Evolutionary conservation across 2,329 filamentous ascomycete genomes (phyloP).

Genomic region (Lanzia echinophila): DNA sequence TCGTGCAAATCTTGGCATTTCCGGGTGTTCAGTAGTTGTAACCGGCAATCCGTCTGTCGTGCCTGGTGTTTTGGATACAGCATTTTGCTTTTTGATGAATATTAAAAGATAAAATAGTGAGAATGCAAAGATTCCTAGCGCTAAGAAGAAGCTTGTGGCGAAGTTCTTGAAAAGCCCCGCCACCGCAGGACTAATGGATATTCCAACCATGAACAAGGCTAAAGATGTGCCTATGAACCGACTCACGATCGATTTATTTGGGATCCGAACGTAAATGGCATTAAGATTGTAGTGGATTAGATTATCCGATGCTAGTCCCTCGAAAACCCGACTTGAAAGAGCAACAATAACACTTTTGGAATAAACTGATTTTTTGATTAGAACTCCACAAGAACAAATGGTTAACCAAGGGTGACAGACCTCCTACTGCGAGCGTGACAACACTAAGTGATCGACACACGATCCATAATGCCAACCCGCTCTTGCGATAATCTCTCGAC

Average conservation of each 20-base stretch:
- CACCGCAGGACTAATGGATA: not conserved
- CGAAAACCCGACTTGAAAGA: not conserved
- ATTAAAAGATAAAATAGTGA: not conserved
- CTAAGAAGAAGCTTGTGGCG: constrained; percentile 3
- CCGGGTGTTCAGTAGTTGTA: not conserved
- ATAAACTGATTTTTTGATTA: not conserved
- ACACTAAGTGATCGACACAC: constrained; percentile 3
- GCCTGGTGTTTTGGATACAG: not conserved
- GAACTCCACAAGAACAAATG: not conserved
- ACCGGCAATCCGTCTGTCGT: not conserved
- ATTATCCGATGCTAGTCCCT: constrained; percentile 9
- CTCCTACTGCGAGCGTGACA: not conserved
- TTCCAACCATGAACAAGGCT: constrained; percentile 5
- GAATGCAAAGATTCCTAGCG: not conserved
- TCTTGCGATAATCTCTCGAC: not conserved
- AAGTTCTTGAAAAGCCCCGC: constrained; percentile 5
- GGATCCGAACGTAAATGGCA: not conserved
- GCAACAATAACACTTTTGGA: not conserved
- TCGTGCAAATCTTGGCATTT: not conserved
- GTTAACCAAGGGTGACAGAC: not conserved
- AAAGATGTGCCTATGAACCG: constrained; percentile 4
- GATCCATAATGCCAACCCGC: constrained; percentile 1
- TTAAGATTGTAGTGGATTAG: constrained; percentile 4
- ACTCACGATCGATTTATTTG: not conserved
- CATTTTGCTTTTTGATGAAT: not conserved